Evolutionary conservation across 179 eudicot genomes (phyloP), one percentile per base, ranked within the genome.

Genomic region (Beta lomatogona): DNA sequence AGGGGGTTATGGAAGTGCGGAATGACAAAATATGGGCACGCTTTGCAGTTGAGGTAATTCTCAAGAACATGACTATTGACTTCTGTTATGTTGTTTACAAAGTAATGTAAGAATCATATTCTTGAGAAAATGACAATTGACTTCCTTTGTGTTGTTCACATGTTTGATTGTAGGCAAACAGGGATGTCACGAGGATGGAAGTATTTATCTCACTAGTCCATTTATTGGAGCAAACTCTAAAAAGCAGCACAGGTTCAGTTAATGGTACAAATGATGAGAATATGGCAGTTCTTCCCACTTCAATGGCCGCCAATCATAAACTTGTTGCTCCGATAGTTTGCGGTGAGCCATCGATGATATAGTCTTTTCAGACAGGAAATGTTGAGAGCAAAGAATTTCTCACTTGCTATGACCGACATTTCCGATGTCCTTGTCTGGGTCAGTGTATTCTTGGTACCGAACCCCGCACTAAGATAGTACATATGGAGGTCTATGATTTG

Each of bases 101-200:
- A n/a, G 36, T 66, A 19, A 44, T 45, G 25, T 6, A 12, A 36
- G 66, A 10, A 59, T 46, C 80, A 50, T 44, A 69, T 44, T 12
- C 31, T 15, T 7, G 3, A 65, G 64, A n/a, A 57, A 58, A 45
- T 68, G 18, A 55, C 21, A 41, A 71, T 70, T 5, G 22, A 59
- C 54, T 70, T 28, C n/a, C 44, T 22, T 21, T 50, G 4, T 16
- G 22, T 70, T 45, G 55, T 31, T 74, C 6, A 60, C 36, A 15
- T 85, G 67, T 68, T 58, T 45, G 61, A 53, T 61, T 82, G 83
- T 90, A 96, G 99, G 98, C 99, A 11, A 91, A 94, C 86, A 88
- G 97, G 86, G 97, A 97, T 67, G 95, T 95, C 22, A 93, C 97
- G 13, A 89, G 98, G 80, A 91, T 92, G 97, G 98, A 95, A 78